Evolutionary conservation across 345 rosid genomes (phyloP), one percentile per base, ranked within the genome.

Genomic region (Linum usitatissimum): DNA sequence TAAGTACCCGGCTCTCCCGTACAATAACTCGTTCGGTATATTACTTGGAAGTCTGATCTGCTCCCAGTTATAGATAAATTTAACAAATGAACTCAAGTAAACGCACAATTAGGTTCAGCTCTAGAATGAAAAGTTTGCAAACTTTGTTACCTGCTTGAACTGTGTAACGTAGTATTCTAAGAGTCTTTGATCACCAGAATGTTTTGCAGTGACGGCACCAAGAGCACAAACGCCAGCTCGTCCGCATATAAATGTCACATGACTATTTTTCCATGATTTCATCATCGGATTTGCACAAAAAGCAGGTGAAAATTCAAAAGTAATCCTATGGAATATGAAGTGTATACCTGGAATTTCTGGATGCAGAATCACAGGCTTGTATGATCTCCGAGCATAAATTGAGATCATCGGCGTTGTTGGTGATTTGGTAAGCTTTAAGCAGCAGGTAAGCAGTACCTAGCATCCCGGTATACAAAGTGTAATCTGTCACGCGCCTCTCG

Each of bases 171-270:
- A 84, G 62, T 2, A 65, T 59, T 75, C 66, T 57, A 80, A 63
- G 66, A 80, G 70, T 67, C 71, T 66, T 62, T 73, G 65, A 60
- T 80, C 81, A 66, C 87, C 81, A 18, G 81, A 59, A 68, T 82
- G 78, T 79, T 82, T 82, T 56, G 94, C 90, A 45, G 70, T 55
- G 18, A 80, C 84, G 67, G 87, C 94, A 61, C 87, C 94, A 42
- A 86, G 83, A 59, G 90, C 87, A 76, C 63, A 82, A 61, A 86
- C 86, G 51, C 94, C 90, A 73, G 90, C 83, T 17, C 70, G 70
- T 19, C 94, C 90, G 36, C 87, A 84, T 57, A 84, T 73, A 62
- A 86, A 86, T 10, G 87, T 80, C 68, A 82, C 86, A 54, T 61
- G 77, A 59, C 90, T 84, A 62, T 34, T 9, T 42, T 31, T n/a